phyloP scores from a whole-genome alignment of 805 yeast genomes.

The Suhomyces faveliae region DNA sequence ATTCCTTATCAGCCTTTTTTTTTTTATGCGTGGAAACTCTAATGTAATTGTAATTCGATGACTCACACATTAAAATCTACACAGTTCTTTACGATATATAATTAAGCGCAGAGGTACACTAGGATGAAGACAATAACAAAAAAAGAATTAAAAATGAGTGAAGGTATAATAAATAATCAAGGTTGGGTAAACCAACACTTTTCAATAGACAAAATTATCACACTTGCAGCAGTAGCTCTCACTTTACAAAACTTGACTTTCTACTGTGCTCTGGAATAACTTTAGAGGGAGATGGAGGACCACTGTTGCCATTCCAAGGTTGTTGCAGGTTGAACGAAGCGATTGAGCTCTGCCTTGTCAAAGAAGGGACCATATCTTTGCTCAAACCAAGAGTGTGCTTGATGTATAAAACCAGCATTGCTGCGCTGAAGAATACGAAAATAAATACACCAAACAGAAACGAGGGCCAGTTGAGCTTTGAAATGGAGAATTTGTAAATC shows the following conservation, averaged over 20 bases:
- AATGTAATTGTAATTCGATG: neutral
- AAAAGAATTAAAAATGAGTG: neutral
- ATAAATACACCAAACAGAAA: neutral
- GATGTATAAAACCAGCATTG: neutral
- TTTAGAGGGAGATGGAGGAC: neutral
- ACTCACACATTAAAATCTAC: neutral
- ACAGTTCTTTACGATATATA: neutral
- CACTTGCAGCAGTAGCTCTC: neutral
- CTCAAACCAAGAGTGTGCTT: neutral
- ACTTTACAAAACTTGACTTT: neutral
- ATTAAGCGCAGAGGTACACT: neutral
- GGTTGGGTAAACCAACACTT: neutral
- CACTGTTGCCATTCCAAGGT: neutral
- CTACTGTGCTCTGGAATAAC: neutral
- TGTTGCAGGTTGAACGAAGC: neutral
- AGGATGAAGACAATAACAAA: neutral
- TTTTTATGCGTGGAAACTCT: neutral
- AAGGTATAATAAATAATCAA: neutral
- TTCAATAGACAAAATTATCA: neutral
- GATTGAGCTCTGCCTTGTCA: neutral
- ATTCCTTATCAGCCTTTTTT: neutral
- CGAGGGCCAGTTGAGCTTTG: neutral
- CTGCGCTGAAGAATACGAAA: neutral
- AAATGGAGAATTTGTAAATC: slow-evolving; percentile 34
- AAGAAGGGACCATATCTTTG: neutral